These are phyloP conservation scores for Tephrocybe sp. DNA, from an alignment of 768 basidiomycete species.

Conservation along the genomic window DNA sequence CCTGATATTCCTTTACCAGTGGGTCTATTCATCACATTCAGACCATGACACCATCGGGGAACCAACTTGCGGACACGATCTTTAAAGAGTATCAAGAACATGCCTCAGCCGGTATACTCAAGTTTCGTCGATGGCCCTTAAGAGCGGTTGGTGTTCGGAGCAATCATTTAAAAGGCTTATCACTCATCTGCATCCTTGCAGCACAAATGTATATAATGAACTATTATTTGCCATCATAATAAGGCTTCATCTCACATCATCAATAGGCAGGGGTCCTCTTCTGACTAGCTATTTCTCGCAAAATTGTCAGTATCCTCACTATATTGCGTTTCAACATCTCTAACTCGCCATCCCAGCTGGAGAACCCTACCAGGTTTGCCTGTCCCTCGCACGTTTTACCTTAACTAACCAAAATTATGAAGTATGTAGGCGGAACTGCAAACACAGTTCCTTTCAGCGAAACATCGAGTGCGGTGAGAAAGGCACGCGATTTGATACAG, in stretches of 20 bases:
- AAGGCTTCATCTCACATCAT: conserved; percentile 1
- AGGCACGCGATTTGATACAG: conserved; percentile 61
- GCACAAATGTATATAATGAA: conserved; percentile 60
- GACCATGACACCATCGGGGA: conserved; percentile 35
- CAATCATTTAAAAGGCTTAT: not conserved
- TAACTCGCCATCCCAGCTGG: conserved; percentile 55
- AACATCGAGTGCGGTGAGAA: conserved; percentile 58
- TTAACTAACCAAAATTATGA: not conserved
- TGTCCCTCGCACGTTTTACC: not conserved
- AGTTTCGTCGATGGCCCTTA: conserved; percentile 73
- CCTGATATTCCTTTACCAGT: conserved; percentile 29
- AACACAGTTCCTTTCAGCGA: conserved; percentile 66
- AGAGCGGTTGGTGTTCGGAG: conserved; percentile 47
- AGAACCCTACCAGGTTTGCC: conserved; percentile 70
- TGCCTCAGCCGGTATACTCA: conserved; percentile 52
- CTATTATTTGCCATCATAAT: not conserved
- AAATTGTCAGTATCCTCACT: conserved; percentile 53
- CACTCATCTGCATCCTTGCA: conserved; percentile 23
- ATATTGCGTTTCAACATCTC: not conserved
- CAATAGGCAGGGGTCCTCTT: conserved; percentile 63
- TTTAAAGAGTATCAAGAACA: conserved; percentile 69
- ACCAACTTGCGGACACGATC: conserved; percentile 53
- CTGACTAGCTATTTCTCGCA: conserved; percentile 86
- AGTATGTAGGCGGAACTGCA: conserved; percentile 80
- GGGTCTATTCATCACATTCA: conserved; percentile 64